Evolutionary conservation across 106 monocot species (phyloP), one percentile per base, ranked within the genome.

Genomic region (Amphibolis antarctica): DNA sequence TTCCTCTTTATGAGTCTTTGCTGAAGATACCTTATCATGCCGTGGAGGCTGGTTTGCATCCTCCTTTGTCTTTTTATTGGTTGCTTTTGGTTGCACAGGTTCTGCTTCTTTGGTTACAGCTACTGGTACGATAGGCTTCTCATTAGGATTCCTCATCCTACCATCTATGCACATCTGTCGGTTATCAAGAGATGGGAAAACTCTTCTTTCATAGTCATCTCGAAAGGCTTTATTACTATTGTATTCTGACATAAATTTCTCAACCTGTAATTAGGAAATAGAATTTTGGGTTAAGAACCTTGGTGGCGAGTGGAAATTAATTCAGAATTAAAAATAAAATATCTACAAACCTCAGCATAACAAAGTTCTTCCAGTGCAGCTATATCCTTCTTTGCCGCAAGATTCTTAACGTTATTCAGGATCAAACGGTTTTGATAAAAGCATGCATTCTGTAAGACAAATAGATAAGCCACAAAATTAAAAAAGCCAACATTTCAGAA

Each of bases 141-240:
- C 96, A 46, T 85, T 75, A 69, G 85, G 85, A 59, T 93, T 93
- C 46, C 88, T 82, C 65, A 85, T 83, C 43, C 88, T 75, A 3
- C 82, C 88, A 70, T 93, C 93, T 50, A 77, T 69, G 55, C 74
- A 79, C 31, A 93, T 63, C 20, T 74, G 80, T 46, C 93, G 67
- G 13, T n/a, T 68, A 53, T 93, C 76, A 10, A 93, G 85, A 10
- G 93, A 93, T 17, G 68, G 20, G 59, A 93, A 80, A 60, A 93
- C 83, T 29, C 85, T 82, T 67, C 61, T 80, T 67, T 85, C 82
- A 65, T 85, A 88, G 57, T 93, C 85, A 60, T 78, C 93, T 65
- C 88, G 77, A 55, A 93, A 85, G 19, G 50, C 75, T 62, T 87
- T 87, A 48, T 66, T 75, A 23, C 72, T 71, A 68, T 71, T 76